phyloP scores from a whole-genome alignment of 257 asterid species.

The Marsdenia floribunda region DNA sequence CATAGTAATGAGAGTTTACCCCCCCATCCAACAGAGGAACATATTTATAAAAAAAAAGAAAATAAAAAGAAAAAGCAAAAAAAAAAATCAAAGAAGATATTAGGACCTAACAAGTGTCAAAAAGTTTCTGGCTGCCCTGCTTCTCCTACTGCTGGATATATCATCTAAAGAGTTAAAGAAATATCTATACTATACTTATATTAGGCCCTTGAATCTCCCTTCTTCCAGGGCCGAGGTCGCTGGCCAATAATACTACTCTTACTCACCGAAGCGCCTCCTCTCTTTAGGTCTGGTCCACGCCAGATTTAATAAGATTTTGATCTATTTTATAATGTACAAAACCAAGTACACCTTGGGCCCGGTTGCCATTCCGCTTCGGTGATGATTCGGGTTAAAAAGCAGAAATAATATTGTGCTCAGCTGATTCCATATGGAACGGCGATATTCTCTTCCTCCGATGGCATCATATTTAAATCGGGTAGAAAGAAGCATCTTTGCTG shows the following conservation, averaged over 20 bases:
- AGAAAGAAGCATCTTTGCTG: constrained; percentile 23
- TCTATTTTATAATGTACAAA: constrained; percentile 18
- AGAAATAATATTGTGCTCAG: not conserved
- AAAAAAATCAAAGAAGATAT: not conserved
- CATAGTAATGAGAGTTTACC: not conserved
- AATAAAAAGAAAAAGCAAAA: not conserved
- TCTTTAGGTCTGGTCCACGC: no score
- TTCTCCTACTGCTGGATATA: not conserved
- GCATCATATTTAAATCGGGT: constrained; percentile 36
- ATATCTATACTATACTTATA: constrained; percentile 12
- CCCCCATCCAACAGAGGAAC: not conserved
- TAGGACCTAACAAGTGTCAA: not conserved
- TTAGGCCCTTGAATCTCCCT: constrained; percentile 6
- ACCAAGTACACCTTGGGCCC: not conserved
- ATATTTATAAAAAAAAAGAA: no score
- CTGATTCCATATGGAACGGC: constrained; percentile 5
- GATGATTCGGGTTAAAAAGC: not conserved
- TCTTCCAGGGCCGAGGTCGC: not conserved
- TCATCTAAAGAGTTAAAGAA: constrained; percentile 2
- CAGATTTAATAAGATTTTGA: constrained; percentile 7
- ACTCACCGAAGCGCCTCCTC: no score
- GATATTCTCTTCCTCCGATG: constrained; percentile 29
- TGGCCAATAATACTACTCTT: not conserved
- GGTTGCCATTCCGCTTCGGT: not conserved
- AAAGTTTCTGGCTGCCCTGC: not conserved